Evolutionary conservation across 768 basidiomycete genomes (phyloP), one percentile per base, ranked within the genome.

Genomic region (Calocera cornea): DNA sequence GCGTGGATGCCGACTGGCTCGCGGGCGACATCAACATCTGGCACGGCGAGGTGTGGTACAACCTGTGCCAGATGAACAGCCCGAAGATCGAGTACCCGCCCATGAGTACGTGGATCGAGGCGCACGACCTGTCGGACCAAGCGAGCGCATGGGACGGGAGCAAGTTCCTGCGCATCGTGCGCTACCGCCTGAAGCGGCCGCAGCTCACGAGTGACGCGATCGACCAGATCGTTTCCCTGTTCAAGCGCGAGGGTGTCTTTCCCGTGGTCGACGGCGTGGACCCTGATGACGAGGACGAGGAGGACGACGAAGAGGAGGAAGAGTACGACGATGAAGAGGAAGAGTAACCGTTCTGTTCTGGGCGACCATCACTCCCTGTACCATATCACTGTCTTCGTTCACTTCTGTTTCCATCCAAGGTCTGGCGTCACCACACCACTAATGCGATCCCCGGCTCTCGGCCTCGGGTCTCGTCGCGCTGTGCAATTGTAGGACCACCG

Each of bases 11-110:
- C 19, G 31, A 22, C 16, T 7, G 17, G 10, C 33, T 31, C 14
- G 34, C 34, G 7, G 34, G 17, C 73, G 88, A 90, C 64, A 89
- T 91, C 72, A 93, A 92, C 73, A 90, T 92, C 73, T 83, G 86
- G 63, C 91, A 94, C 73, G 88, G 91, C 34, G 79, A 83, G 65
- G 85, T 83, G 12, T 94, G 92, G 92, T 89, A 86, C 8, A 82
- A 89, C 74, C 90, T 94, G 87, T 82, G 91, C 71, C 77, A 78
- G 24, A 84, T 77, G 54, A 87, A 90, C 38, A 82, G 84, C 41
- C 89, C 89, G 29, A 87, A 87, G 1, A 80, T 90, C 67, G 79
- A 82, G 14, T 86, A 88, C 68, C 86, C 88, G 0, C 89, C 87
- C 1, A 76, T 92, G 69, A 84, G 80, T 22, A 87, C 90, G 0